Evolutionary conservation across 2,329 filamentous ascomycete genomes (phyloP).

Genomic region (Neoscytalidium dimidiatum): DNA sequence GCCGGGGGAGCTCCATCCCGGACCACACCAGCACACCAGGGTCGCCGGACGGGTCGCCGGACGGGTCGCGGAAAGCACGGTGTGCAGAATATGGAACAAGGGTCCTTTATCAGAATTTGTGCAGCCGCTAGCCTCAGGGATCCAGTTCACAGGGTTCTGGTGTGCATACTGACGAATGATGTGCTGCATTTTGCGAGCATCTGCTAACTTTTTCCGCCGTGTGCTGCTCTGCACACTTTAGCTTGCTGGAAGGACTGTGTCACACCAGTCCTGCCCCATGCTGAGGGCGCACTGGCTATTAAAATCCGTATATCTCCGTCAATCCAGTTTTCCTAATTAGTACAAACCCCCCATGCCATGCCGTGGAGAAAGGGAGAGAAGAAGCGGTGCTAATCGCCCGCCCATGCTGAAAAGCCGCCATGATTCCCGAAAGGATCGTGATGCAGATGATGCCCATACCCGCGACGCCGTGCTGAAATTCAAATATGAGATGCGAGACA

Average conservation of each 20-base stretch:
- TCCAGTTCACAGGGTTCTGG: background rate
- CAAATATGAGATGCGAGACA: background rate
- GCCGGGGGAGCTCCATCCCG: background rate
- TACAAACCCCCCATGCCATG: constrained; percentile 6
- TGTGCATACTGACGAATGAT: background rate
- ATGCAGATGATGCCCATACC: constrained; percentile 8
- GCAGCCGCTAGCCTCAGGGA: background rate
- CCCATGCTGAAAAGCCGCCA: background rate
- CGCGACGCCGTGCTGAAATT: constrained; percentile 7
- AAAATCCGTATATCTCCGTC: constrained; percentile 2
- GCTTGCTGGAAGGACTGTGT: constrained; percentile 2
- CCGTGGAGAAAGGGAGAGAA: constrained; percentile 4
- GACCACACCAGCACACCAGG: too few species aligned
- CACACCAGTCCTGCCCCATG: background rate
- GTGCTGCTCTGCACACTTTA: background rate
- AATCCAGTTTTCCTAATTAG: background rate
- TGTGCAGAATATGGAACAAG: constrained; percentile 1
- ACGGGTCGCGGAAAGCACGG: constrained; percentile 4
- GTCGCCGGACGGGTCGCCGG: background rate
- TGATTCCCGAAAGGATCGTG: constrained; percentile 12
- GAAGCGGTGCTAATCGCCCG: background rate
- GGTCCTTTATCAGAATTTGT: background rate
- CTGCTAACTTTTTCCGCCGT: background rate
- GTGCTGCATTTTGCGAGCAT: background rate
- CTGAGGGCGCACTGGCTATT: background rate